Conservation (phyloP, 1,284 basidiomycete genomes). For the Sporisorium scitamineum region DNA sequence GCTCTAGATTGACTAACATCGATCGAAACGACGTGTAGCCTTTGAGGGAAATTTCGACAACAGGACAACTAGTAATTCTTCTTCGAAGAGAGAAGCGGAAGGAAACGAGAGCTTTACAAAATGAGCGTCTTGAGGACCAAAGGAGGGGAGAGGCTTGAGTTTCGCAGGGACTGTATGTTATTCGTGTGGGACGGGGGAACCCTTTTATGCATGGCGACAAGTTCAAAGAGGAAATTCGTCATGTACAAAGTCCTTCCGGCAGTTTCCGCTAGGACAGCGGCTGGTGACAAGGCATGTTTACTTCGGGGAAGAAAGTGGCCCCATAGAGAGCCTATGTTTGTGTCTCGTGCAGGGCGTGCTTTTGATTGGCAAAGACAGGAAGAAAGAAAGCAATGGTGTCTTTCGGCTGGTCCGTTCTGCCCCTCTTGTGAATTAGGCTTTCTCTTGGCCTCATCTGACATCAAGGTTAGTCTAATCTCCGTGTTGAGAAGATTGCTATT, state of each 20-base stretch:
- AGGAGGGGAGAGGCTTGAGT: neutral
- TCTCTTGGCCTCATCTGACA: neutral
- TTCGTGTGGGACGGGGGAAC: neutral
- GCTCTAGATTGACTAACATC: neutral
- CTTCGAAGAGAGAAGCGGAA: neutral
- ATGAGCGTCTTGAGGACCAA: neutral
- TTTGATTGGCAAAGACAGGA: neutral
- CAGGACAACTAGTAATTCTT: neutral
- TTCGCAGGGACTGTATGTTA: neutral
- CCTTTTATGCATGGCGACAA: slow-evolving; percentile 6
- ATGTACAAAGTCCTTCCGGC: neutral
- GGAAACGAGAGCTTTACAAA: neutral
- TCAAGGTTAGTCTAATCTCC: neutral
- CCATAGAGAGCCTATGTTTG: neutral
- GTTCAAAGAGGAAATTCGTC: neutral
- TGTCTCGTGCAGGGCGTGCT: neutral
- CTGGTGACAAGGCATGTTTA: too few relatives aligned
- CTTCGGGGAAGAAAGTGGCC: slow-evolving; percentile 2
- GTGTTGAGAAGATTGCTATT: too few relatives aligned
- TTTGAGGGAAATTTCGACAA: too few relatives aligned
- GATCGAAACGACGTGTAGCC: too few relatives aligned
- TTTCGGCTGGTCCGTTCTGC: neutral
- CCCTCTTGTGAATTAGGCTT: neutral
- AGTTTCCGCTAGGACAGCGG: too few relatives aligned
- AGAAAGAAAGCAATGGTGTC: neutral